Evolutionary conservation across 495 filamentous ascomycete genomes (phyloP), one percentile per base, ranked within the genome.

Genomic region (Aspergillus nidulans): DNA sequence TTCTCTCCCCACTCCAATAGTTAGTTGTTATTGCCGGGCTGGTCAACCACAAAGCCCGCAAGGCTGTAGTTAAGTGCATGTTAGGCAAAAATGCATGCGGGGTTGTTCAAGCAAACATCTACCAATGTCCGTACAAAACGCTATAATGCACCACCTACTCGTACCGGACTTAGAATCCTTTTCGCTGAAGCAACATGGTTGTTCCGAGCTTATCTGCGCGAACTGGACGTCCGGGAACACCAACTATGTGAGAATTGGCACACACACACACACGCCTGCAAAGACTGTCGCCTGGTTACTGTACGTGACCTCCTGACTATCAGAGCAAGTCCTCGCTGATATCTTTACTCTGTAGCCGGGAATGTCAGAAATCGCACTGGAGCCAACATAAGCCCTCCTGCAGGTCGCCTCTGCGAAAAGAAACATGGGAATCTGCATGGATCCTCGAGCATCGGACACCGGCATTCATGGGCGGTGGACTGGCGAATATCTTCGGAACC

Each of bases 341-440:
- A 6, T 39, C 20, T 38, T 18, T 16, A 48, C 23, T 28, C 45
- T 48, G 45, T 15, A 15, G 23, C 1, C 20, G 1, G 18, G 7
- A 15, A 23, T 62, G 59, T 40, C 59, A 62, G 52, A 52, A 25
- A 39, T 13, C 59, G 3, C 55, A 62, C 47, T 58, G 55, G 59
- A 5, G 55, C 34, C 9, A 36, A 10, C 59, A 62, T 32, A 58
- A 52, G 39, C 13, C 10, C 10, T 49, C 53, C 13, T 63, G 60
- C 34, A 59, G 24, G 13, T 57, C 53, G 6, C 15, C 24, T n/a
- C 32, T 62, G 51, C 26, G 36, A n/a, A 46, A 52, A 28, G 52
- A 42, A 40, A 47, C 38, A 13, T 62, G 59, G 59, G 50, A 55
- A 30, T 55, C 59, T 2, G 36, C 36, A n/a, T 62, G 59, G 59